A percentile compares a stretch with the other conserved stretches of the same genome.
phyloP scores from a whole-genome alignment of 2,329 filamentous ascomycete species.

The Apiospora hydei region DNA sequence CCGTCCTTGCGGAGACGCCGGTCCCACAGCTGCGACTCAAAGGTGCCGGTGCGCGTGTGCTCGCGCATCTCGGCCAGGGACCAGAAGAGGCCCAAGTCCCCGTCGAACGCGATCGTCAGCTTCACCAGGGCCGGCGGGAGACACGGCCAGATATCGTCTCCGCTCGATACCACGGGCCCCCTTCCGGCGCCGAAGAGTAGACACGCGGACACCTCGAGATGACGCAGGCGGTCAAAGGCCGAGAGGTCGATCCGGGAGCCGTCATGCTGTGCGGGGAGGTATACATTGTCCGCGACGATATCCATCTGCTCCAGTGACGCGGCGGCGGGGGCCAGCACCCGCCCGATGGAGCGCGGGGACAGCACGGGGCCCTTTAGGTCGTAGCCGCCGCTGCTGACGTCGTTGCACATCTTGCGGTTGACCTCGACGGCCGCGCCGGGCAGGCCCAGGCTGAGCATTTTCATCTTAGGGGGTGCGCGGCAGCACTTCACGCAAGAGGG shows the following conservation, averaged over 20 bases:
- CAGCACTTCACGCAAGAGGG: background rate
- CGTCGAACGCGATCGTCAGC: background rate
- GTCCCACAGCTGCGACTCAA: background rate
- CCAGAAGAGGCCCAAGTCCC: background rate
- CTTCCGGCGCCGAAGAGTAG: background rate
- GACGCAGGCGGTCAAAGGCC: background rate
- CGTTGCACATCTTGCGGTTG: background rate
- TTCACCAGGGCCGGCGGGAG: background rate
- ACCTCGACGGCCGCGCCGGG: slow-evolving; percentile 1
- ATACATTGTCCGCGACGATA: background rate
- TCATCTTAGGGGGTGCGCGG: background rate
- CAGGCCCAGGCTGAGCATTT: background rate
- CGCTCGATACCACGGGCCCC: background rate
- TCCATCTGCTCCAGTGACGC: background rate
- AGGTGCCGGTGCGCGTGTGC: background rate
- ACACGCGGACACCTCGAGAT: background rate
- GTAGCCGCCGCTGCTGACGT: background rate
- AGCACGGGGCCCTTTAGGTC: background rate
- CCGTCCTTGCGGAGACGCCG: background rate
- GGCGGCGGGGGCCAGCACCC: background rate
- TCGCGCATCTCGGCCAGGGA: background rate
- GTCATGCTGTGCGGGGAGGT: background rate
- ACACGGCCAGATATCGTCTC: background rate
- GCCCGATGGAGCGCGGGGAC: background rate
- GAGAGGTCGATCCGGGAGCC: slow-evolving; percentile 3